Evolutionary conservation across 805 yeast species (phyloP).

Genomic region (Suhomyces emberorum): DNA sequence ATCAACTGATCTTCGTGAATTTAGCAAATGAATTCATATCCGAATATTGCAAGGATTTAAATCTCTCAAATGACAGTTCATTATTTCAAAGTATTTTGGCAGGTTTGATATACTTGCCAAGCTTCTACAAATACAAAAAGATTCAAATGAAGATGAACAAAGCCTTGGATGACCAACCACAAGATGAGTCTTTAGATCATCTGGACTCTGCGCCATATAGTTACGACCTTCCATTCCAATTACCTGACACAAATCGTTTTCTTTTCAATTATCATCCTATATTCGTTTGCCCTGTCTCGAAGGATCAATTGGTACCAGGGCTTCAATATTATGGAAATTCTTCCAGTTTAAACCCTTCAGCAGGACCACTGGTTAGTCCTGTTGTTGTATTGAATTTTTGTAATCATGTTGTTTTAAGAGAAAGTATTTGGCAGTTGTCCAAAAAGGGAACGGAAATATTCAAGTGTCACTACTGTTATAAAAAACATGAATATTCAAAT

Average conservation of each 20-base stretch:
- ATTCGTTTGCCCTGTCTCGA: conserved; percentile 45
- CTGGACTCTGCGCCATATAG: conserved; percentile 12
- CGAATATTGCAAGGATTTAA: conserved; percentile 35
- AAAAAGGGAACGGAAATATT: conserved; percentile 38
- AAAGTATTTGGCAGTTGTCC: conserved; percentile 40
- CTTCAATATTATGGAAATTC: conserved; percentile 10
- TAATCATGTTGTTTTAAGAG: conserved; percentile 39
- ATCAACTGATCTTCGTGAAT: conserved; percentile 29
- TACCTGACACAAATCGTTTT: conserved; percentile 38
- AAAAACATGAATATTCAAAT: conserved; percentile 38
- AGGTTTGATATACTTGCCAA: conserved; percentile 40
- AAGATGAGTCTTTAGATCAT: conserved; percentile 1
- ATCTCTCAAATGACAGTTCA: conserved; percentile 38
- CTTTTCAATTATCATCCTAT: conserved; percentile 42
- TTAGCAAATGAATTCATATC: conserved; percentile 40
- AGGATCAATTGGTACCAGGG: conserved; percentile 40
- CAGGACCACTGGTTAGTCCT: conserved; percentile 22
- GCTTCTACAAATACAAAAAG: conserved; percentile 39
- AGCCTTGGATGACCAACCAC: not conserved
- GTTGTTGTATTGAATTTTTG: conserved; percentile 42
- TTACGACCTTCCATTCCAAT: conserved; percentile 40
- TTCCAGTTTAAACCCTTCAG: conserved; percentile 5
- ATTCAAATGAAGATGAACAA: conserved; percentile 28
- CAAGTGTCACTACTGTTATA: conserved; percentile 45
- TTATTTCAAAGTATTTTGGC: conserved; percentile 39